Evolutionary conservation across 2,329 filamentous ascomycete species (phyloP).

Genomic region (Pseudocercospora fuligena): DNA sequence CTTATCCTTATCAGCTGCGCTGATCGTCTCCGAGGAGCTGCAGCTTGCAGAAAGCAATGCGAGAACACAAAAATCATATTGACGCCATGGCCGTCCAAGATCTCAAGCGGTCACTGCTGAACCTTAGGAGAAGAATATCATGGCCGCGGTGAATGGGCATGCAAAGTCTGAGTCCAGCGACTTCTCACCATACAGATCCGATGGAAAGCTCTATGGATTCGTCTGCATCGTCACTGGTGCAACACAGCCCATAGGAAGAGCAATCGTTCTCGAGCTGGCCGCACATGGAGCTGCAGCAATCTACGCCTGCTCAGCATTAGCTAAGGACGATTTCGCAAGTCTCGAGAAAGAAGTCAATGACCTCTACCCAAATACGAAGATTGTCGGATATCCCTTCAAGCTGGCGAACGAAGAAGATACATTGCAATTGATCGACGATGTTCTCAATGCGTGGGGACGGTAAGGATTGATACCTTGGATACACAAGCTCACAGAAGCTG

Average conservation of each 20-base stretch:
- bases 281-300: slow-evolving; percentile 69
- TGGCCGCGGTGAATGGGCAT: slow-evolving; percentile 26
- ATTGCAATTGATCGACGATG: slow-evolving; percentile 64
- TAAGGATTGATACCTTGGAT: slow-evolving; percentile 20
- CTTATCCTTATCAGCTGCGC: slow-evolving; percentile 11
- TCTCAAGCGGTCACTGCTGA: background rate
- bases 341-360: slow-evolving; percentile 51
- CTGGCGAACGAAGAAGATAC: slow-evolving; percentile 65
- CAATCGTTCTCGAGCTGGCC: slow-evolving; percentile 64
- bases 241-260: slow-evolving; percentile 63
- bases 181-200: slow-evolving; percentile 62
- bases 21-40: slow-evolving; percentile 14
- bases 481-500: background rate
- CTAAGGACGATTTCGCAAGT: slow-evolving; percentile 47
- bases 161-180: slow-evolving; percentile 43
- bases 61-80: background rate
- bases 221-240: slow-evolving; percentile 68
- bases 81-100: background rate
- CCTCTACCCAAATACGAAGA: slow-evolving; percentile 61
- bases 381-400: slow-evolving; percentile 66
- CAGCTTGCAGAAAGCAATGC: slow-evolving; percentile 12
- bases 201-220: slow-evolving; percentile 68
- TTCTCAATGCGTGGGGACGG: slow-evolving; percentile 63
- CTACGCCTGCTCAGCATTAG: slow-evolving; percentile 59
- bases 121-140: background rate